Conservation (phyloP, 2,329 filamentous ascomycete genomes). For the Paramyrothecium roridum region DNA sequence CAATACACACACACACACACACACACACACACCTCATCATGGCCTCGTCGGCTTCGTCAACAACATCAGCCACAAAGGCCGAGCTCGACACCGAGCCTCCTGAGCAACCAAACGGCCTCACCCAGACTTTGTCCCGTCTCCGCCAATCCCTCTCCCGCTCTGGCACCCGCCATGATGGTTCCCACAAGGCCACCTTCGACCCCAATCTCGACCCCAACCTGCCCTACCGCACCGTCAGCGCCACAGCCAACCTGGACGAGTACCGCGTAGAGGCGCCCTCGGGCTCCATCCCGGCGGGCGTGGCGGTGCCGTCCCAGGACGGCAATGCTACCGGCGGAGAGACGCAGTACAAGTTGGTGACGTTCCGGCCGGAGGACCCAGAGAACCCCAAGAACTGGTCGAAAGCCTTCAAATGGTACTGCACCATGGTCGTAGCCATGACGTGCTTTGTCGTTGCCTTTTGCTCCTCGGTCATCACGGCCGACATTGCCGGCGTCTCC, state of each 20-base stretch:
- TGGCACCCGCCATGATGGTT: conserved; percentile 6
- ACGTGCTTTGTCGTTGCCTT: conserved; percentile 75
- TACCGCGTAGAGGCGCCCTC: conserved; percentile 59
- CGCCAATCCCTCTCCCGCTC: conserved; percentile 18
- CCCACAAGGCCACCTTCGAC: conserved; percentile 32
- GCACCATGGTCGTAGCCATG: conserved; percentile 77
- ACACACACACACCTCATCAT: background rate
- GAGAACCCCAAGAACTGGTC: conserved; percentile 87
- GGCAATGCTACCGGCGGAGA: conserved; percentile 11
- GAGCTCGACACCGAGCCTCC: background rate
- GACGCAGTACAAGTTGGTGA: conserved; percentile 49
- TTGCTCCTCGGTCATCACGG: conserved; percentile 71
- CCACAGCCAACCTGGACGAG: conserved; percentile 61
- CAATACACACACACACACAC: too few relatives aligned
- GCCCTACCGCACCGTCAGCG: conserved; percentile 62
- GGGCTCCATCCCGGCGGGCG: conserved; percentile 54
- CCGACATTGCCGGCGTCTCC: conserved; percentile 64
- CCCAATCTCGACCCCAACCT: conserved; percentile 51
- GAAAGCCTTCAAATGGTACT: conserved; percentile 76
- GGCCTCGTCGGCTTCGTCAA: background rate
- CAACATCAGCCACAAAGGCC: background rate
- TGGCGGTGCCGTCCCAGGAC: conserved; percentile 6
- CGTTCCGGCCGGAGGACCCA: conserved; percentile 66
- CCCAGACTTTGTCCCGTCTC: conserved; percentile 8
- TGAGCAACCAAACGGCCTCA: background rate